These are phyloP conservation scores for Cardamine chenopodiifolia DNA, from an alignment of 345 rosid species.

Conservation along the genomic window DNA sequence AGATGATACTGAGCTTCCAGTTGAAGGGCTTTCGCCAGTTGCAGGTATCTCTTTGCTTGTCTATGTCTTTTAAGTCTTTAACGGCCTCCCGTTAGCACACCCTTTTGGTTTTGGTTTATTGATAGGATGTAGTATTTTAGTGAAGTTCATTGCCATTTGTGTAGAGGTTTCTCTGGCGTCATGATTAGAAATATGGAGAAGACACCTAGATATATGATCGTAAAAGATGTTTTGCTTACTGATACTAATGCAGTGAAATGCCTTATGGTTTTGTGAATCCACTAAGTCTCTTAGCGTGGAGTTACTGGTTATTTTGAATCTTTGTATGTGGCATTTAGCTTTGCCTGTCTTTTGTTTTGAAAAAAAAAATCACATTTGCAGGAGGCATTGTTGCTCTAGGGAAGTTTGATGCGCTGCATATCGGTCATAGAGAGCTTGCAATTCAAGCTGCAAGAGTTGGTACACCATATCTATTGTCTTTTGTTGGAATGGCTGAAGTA, in stretches of 20 bases:
- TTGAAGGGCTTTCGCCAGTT: slow-evolving; percentile 51
- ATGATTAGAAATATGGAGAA: background rate
- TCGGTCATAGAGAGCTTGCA: slow-evolving; percentile 86
- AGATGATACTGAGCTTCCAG: slow-evolving; percentile 50
- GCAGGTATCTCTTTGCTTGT: slow-evolving; percentile 54
- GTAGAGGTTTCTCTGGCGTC: background rate
- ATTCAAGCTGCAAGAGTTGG: slow-evolving; percentile 84
- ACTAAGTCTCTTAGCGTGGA: background rate
- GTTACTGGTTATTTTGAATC: background rate
- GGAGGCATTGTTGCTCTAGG: slow-evolving; percentile 90
- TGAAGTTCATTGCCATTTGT: background rate
- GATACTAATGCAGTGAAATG: background rate
- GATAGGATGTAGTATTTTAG: background rate
- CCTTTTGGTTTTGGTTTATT: background rate
- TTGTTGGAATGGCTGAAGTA: slow-evolving; percentile 84
- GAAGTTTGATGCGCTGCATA: slow-evolving; percentile 88
- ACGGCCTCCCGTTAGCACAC: background rate
- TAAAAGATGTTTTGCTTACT: background rate
- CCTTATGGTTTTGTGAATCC: background rate
- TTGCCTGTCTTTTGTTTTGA: background rate
- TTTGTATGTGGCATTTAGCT: background rate
- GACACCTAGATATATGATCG: background rate
- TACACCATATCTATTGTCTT: slow-evolving; percentile 69
- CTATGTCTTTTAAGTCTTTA: background rate
- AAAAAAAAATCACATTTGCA: slow-evolving; percentile 10